Evolutionary conservation across 2,329 filamentous ascomycete genomes (phyloP).

Genomic region (Curvularia verruculosa): DNA sequence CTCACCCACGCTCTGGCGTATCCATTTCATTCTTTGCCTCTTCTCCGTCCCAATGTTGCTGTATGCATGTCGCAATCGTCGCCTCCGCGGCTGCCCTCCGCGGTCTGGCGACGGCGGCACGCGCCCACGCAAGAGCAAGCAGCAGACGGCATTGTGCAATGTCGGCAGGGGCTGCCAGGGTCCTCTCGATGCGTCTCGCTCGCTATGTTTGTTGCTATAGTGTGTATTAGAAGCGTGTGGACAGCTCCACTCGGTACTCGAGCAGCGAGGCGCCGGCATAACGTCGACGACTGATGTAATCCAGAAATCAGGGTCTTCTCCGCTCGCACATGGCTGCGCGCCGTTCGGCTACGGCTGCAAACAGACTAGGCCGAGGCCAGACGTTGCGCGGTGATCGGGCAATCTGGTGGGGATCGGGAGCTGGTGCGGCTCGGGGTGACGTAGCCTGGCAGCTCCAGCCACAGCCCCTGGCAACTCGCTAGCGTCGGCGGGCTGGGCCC

Average conservation of each 20-base stretch:
- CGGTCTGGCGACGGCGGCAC: too few species aligned
- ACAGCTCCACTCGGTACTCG: conserved; percentile 21
- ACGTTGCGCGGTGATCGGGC: conserved; percentile 22
- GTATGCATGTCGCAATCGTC: too few species aligned
- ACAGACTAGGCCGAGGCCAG: conserved; percentile 7
- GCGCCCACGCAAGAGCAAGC: too few species aligned
- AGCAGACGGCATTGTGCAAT: too few species aligned
- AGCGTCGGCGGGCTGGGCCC: conserved; percentile 3
- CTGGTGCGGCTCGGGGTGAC: conserved; percentile 11
- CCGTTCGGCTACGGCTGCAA: conserved; percentile 3
- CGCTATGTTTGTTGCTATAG: too few species aligned
- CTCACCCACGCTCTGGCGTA: neutral
- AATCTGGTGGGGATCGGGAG: conserved; percentile 25
- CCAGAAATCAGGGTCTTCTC: conserved; percentile 31
- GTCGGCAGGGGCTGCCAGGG: conserved; percentile 2
- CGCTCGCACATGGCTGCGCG: conserved; percentile 13
- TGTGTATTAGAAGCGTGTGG: too few species aligned
- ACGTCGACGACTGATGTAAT: conserved; percentile 32
- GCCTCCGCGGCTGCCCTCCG: too few species aligned
- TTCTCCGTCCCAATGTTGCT: too few species aligned
- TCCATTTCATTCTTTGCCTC: too few species aligned
- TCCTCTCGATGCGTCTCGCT: too few species aligned
- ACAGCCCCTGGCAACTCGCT: conserved; percentile 21
- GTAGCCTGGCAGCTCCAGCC: conserved; percentile 25
- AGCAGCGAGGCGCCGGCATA: conserved; percentile 18